A percentile compares a stretch with the other conserved stretches of the same genome.
Evolutionary conservation across 1,284 basidiomycete species (phyloP).

Genomic region (Papiliotrema laurentii): DNA sequence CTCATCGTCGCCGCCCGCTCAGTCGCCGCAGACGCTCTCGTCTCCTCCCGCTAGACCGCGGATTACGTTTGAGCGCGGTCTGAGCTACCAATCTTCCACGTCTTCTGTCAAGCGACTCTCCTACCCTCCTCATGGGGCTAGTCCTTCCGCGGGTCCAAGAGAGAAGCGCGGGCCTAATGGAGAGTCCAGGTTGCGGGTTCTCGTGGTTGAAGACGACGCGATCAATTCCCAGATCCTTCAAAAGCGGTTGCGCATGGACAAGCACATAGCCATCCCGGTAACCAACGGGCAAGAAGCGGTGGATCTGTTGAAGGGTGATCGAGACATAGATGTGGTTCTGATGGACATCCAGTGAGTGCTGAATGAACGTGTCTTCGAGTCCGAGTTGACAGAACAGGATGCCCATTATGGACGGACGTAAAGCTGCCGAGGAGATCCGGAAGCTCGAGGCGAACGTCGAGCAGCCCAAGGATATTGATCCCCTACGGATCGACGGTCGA

Average conservation of each 20-base stretch:
- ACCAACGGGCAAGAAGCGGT: slow-evolving; percentile 75
- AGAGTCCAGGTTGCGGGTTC: slow-evolving; percentile 53
- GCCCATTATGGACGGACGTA: slow-evolving; percentile 75
- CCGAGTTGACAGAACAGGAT: slow-evolving; percentile 53
- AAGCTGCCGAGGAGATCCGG: slow-evolving; percentile 66
- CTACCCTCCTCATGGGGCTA: too few relatives aligned
- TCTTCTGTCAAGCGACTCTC: too few relatives aligned
- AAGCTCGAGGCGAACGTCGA: slow-evolving; percentile 52
- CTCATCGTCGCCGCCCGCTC: neutral
- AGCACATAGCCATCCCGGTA: slow-evolving; percentile 63
- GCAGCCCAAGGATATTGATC: slow-evolving; percentile 7
- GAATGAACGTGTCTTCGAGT: neutral
- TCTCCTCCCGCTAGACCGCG: neutral
- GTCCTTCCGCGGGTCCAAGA: neutral
- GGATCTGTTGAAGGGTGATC: slow-evolving; percentile 58
- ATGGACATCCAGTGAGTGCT: slow-evolving; percentile 75
- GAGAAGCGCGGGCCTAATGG: slow-evolving; percentile 12
- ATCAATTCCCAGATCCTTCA: slow-evolving; percentile 71
- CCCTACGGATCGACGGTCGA: slow-evolving; percentile 57
- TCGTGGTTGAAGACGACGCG: slow-evolving; percentile 69
- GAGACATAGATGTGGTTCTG: slow-evolving; percentile 63
- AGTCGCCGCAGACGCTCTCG: neutral
- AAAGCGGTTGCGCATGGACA: slow-evolving; percentile 64
- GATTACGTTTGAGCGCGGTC: neutral
- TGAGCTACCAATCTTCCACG: neutral